These are phyloP conservation scores for Didymella keratinophila DNA, from an alignment of 2,329 filamentous ascomycete genomes.

Conservation along the genomic window DNA sequence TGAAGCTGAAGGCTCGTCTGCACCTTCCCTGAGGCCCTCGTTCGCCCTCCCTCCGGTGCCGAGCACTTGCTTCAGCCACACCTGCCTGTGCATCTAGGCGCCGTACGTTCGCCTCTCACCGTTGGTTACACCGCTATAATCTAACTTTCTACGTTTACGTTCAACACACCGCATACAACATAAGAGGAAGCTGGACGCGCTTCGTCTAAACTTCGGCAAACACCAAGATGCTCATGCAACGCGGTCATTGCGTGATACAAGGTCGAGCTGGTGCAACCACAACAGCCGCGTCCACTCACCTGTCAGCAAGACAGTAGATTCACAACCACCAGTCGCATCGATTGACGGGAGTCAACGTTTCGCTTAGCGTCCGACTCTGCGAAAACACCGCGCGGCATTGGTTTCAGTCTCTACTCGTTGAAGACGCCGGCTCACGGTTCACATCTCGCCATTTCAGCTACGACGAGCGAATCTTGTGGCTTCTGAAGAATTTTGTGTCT, in stretches of 20 bases:
- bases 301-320: neutral
- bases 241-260: slow-evolving; percentile 18
- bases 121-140: no score
- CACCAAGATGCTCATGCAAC: neutral
- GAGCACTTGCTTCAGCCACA: no score
- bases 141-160: no score
- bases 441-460: slow-evolving; percentile 8
- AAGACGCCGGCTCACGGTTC: slow-evolving; percentile 3
- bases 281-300: neutral
- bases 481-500: neutral
- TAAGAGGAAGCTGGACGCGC: neutral
- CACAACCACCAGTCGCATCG: neutral
- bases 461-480: slow-evolving; percentile 8
- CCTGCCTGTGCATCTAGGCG: no score
- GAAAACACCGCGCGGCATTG: slow-evolving; percentile 1
- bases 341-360: neutral
- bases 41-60: no score
- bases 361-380: neutral
- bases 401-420: neutral
- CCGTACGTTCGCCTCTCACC: no score
- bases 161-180: neutral
- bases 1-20: no score
- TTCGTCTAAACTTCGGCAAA: slow-evolving; percentile 1
- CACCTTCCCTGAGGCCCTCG: no score
- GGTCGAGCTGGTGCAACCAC: slow-evolving; percentile 15